Conservation (phyloP, 495 filamentous ascomycete genomes). For the Ramalina intermedia region DNA sequence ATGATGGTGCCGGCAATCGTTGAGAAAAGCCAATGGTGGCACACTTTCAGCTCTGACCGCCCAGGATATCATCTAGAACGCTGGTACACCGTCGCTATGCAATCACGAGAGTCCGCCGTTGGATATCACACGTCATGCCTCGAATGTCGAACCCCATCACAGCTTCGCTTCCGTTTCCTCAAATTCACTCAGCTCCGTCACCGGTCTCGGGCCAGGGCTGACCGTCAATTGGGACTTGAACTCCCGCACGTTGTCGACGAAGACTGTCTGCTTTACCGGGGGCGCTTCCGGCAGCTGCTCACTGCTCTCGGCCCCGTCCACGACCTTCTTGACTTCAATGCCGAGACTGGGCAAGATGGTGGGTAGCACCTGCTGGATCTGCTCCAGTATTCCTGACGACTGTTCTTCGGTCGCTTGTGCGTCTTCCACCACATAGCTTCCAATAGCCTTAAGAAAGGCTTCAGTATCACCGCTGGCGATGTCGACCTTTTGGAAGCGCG, state of each 20-base stretch:
- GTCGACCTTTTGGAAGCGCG: slow-evolving; percentile 33
- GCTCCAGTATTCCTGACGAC: slow-evolving; percentile 28
- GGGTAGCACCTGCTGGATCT: slow-evolving; percentile 29
- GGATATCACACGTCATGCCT: no score
- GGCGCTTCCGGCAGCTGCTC: slow-evolving; percentile 12
- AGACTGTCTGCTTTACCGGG: slow-evolving; percentile 21
- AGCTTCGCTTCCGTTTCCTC: slow-evolving; percentile 72
- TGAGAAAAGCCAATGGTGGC: not conserved
- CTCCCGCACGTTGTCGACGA: slow-evolving; percentile 58
- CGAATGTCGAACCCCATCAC: slow-evolving; percentile 15
- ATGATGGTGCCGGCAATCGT: not conserved
- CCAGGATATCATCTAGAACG: not conserved
- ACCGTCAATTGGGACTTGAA: slow-evolving; percentile 61
- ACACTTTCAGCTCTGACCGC: not conserved
- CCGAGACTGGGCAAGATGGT: slow-evolving; percentile 20
- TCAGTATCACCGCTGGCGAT: slow-evolving; percentile 27
- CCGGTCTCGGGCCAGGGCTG: slow-evolving; percentile 52
- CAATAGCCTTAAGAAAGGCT: slow-evolving; percentile 29
- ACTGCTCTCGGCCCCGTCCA: slow-evolving; percentile 15
- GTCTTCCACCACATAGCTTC: slow-evolving; percentile 35
- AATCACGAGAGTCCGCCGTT: not conserved
- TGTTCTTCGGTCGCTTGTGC: slow-evolving; percentile 28
- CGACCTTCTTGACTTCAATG: slow-evolving; percentile 19
- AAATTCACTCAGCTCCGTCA: slow-evolving; percentile 64
- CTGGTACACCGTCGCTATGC: not conserved